These are phyloP conservation scores for Globisporangium sylvaticum DNA, from an alignment of 352 stramenopile species.

Conservation along the genomic window DNA sequence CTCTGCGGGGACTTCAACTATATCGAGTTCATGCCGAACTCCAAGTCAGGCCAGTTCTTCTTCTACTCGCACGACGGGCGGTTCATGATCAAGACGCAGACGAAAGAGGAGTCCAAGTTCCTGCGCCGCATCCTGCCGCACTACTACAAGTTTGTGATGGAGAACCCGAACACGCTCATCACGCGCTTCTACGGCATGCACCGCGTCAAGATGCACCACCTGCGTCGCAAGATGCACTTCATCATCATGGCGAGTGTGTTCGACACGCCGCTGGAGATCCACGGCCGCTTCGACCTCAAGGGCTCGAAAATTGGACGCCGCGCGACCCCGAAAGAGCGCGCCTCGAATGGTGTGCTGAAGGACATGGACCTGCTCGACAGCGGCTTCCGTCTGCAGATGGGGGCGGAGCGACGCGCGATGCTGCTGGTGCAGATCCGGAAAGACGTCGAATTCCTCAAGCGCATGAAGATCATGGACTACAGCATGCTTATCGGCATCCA, in stretches of 20 bases:
- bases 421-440: slow-evolving; percentile 87
- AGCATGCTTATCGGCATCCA: slow-evolving; percentile 91
- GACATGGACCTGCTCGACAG: slow-evolving; percentile 90
- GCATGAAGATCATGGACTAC: slow-evolving; percentile 96
- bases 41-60: slow-evolving; percentile 99
- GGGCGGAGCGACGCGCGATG: slow-evolving; percentile 55
- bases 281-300: slow-evolving; percentile 88
- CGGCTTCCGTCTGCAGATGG: slow-evolving; percentile 84
- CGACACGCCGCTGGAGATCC: slow-evolving; percentile 91
- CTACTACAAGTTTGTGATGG: slow-evolving; percentile 97
- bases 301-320: slow-evolving; percentile 87
- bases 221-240: slow-evolving; percentile 92
- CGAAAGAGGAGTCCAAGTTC: slow-evolving; percentile 98
- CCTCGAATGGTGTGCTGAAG: slow-evolving; percentile 76
- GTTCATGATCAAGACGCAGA: slow-evolving; percentile 99
- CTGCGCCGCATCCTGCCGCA: slow-evolving; percentile 95
- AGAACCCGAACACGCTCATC: slow-evolving; percentile 97
- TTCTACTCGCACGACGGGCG: slow-evolving; percentile 97
- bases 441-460: slow-evolving; percentile 89
- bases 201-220: slow-evolving; percentile 96
- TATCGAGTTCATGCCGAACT: slow-evolving; percentile 98
- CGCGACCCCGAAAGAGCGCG: slow-evolving; percentile 54
- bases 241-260: slow-evolving; percentile 98
- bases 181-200: slow-evolving; percentile 98
- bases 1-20: slow-evolving; percentile 94